A percentile compares a stretch with the other conserved stretches of the same genome.
Evolutionary conservation across 2,329 filamentous ascomycete genomes (phyloP).

Genomic region (Arachnomyces sp.): DNA sequence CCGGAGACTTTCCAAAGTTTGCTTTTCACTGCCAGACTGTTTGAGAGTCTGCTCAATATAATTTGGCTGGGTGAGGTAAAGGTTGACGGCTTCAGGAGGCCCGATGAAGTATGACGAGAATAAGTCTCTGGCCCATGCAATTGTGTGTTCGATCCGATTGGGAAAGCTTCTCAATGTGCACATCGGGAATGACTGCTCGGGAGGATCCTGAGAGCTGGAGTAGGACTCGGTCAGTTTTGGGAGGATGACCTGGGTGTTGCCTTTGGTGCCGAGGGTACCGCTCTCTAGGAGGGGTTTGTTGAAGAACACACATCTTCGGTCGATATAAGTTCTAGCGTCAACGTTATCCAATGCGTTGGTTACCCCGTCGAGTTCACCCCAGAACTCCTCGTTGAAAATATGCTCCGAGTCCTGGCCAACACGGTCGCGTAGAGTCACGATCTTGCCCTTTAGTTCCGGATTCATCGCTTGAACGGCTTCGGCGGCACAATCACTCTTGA

Average conservation of each 20-base stretch:
- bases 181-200: conserved; percentile 98
- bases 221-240: conserved; percentile 92
- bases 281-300: conserved; percentile 93
- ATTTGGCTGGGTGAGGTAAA: conserved; percentile 85
- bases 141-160: conserved; percentile 97
- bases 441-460: conserved; percentile 79
- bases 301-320: conserved; percentile 96
- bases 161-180: conserved; percentile 96
- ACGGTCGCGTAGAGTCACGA: conserved; percentile 76
- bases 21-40: conserved; percentile 90
- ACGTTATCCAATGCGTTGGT: conserved; percentile 98
- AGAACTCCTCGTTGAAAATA: conserved; percentile 90
- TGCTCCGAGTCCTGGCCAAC: conserved; percentile 89
- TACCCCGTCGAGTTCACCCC: conserved; percentile 77
- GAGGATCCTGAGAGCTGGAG: conserved; percentile 92
- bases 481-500: conserved; percentile 94
- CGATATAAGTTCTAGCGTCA: conserved; percentile 92
- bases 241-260: conserved; percentile 93
- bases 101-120: conserved; percentile 94
- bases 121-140: conserved; percentile 93
- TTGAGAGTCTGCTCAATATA: conserved; percentile 82
- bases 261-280: conserved; percentile 92
- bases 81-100: conserved; percentile 85
- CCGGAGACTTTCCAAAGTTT: conserved; percentile 80
- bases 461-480: conserved; percentile 93